Base-by-base conservation (phyloP, 2,329 filamentous ascomycete genomes). In the Akanthomyces dipterigenus region DNA sequence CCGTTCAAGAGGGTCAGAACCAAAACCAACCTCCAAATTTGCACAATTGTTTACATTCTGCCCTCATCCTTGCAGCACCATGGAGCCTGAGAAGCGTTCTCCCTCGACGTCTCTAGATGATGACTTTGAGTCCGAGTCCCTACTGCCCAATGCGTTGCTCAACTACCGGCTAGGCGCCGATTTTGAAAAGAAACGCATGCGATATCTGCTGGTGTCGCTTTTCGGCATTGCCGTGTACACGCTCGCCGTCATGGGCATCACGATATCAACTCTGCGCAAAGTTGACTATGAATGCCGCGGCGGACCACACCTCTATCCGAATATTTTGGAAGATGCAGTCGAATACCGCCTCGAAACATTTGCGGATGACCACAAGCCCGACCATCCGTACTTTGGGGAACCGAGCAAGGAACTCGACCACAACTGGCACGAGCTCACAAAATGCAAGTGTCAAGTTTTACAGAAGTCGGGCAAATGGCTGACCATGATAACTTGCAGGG, bases 101-200 rank as follows among this genome's bases (percentile, higher is more conserved):
- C 14, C 38, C 4, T 28, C 22, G 11, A 26, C 53, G 14, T 43
- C 38, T 8, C 20, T 31, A 3, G 53, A 45, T 18, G 53, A 55
- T 43, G 53, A 55, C 24, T 55, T 55, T 31, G 53, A 55, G 18
- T 55, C 53, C n/a, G 53, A 55, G 9, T 55, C 53, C 6, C 20
- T 55, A 22, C 53, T 55, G 2, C 53, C 53, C 31, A 20, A 43
- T 55, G 26, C 38, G 40, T 26, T 55, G 40, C 40, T 55, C 22
- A 43, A 24, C 14, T 55, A 55, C 22, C 53, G 38, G 38, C 53
- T 55, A 28, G 53, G 53, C 38, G 53, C 53, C 16, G 53, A 55
- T 22, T 55, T 55, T 22, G 53, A 55, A 18, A 55, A 55, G 26
- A 55, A 55, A 38, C 53, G 53, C 53, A 55, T 55, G 53, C 53